phyloP scores from a whole-genome alignment of 495 filamentous ascomycete genomes.

The Xylaria flabelliformis region DNA sequence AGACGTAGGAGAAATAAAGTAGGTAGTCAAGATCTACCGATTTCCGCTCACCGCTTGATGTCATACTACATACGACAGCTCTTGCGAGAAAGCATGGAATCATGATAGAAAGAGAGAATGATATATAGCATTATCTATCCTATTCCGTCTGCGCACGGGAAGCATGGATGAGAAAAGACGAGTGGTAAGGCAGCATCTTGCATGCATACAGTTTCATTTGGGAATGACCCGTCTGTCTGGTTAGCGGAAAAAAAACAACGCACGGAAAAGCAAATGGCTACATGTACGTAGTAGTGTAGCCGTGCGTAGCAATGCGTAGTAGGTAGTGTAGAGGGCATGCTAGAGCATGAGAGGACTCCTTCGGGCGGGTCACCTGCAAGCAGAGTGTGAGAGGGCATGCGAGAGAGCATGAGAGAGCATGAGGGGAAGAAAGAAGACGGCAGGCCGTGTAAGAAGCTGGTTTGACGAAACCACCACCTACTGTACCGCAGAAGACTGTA shows the following conservation, averaged over 20 bases:
- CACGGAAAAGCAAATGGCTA: slow-evolving; percentile 1
- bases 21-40: slow-evolving; percentile 5
- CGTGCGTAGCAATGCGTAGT: too few relatives aligned
- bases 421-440: neutral
- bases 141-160: neutral
- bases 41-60: neutral
- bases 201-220: neutral
- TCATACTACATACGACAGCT: neutral
- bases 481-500: neutral
- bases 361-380: too few relatives aligned
- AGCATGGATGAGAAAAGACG: neutral
- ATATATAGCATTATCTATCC: neutral
- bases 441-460: too few relatives aligned
- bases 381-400: too few relatives aligned
- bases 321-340: too few relatives aligned
- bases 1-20: neutral
- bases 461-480: too few relatives aligned
- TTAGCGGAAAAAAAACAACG: neutral
- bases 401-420: too few relatives aligned
- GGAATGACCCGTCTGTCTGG: neutral
- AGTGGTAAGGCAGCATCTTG: neutral
- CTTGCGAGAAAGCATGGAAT: neutral
- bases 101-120: neutral
- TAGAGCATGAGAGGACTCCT: too few relatives aligned
- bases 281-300: neutral